Conservation (phyloP, 2,329 filamentous ascomycete species). For the Fusarium dlaminii region DNA sequence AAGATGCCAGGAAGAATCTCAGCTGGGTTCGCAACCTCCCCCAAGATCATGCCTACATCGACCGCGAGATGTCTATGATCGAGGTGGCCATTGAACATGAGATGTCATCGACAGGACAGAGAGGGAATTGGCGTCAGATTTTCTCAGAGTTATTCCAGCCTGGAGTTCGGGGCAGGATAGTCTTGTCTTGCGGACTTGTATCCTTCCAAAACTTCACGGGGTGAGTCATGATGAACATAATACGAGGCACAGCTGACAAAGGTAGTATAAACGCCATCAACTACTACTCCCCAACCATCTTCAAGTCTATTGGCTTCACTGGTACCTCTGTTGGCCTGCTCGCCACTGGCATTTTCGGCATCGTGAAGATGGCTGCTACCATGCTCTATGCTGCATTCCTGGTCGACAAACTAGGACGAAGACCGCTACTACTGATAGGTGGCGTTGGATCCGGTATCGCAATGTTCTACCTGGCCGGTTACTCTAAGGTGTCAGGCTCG, state of each 20-base stretch:
- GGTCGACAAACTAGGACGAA: neutral
- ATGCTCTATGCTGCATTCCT: neutral
- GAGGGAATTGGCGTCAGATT: neutral
- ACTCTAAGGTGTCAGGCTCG: neutral
- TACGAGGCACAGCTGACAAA: neutral
- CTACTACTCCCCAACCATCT: neutral
- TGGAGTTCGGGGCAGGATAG: neutral
- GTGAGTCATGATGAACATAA: rapidly evolving
- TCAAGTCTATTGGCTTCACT: neutral
- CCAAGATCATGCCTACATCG: neutral
- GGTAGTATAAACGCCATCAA: neutral
- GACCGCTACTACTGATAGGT: neutral
- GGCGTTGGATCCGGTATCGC: neutral
- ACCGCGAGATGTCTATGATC: neutral
- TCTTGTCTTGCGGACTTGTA: neutral
- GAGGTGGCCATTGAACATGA: neutral
- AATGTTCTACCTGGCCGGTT: neutral
- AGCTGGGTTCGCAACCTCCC: neutral
- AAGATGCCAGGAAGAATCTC: neutral
- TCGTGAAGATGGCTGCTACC: neutral
- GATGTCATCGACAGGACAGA: neutral
- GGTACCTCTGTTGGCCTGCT: neutral
- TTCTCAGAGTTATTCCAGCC: neutral
- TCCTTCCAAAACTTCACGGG: neutral
- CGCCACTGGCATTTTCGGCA: neutral